These are phyloP conservation scores for Pythium myriotylum DNA, from an alignment of 352 stramenopile genomes.

Conservation along the genomic window DNA sequence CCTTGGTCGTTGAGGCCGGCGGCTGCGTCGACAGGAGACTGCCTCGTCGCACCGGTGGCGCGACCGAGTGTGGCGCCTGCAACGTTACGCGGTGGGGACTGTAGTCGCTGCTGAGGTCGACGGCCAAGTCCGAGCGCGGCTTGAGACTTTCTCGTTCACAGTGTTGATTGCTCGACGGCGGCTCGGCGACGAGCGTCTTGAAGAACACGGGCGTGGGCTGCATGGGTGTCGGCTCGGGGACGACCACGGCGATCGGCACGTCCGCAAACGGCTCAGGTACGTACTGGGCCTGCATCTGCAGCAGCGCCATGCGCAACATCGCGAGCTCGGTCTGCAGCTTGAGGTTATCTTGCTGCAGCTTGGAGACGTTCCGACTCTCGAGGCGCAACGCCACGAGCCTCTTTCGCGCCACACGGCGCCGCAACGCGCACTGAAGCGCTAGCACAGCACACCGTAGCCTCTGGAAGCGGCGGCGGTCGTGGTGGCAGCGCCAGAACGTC, in stretches of 20 bases:
- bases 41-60: neutral
- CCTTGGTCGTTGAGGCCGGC: conserved; percentile 24
- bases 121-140: neutral
- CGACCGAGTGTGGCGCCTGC: conserved; percentile 15
- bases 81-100: conserved; percentile 14
- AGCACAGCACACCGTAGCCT: neutral
- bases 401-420: conserved; percentile 13
- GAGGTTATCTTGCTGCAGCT: conserved; percentile 76
- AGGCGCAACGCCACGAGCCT: conserved; percentile 47
- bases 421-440: conserved; percentile 55
- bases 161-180: conserved; percentile 6
- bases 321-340: conserved; percentile 68
- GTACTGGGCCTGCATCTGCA: conserved; percentile 38
- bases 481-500: neutral
- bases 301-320: conserved; percentile 58
- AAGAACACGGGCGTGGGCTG: neutral
- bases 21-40: neutral
- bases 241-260: conserved; percentile 9
- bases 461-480: neutral
- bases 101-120: conserved; percentile 19
- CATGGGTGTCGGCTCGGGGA: neutral
- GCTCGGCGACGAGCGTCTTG: neutral
- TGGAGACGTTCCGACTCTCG: conserved; percentile 74
- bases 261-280: neutral
- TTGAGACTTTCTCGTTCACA: conserved; percentile 9